phyloP scores from a whole-genome alignment of 148 eudicot species.

The Amaranthus palmeri region DNA sequence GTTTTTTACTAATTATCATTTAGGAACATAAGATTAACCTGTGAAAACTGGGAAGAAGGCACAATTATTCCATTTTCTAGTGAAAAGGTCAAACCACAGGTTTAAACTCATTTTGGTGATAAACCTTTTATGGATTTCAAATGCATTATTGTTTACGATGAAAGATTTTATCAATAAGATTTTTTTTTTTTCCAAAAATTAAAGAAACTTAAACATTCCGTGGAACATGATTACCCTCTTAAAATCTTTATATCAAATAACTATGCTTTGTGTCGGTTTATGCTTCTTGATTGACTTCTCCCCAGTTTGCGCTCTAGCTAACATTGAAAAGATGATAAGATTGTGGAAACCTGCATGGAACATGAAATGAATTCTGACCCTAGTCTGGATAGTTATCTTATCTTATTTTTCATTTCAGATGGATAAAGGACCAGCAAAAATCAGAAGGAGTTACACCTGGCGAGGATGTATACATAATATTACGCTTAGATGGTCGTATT shows the following conservation, averaged over 20 bases:
- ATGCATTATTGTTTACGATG: too few species aligned
- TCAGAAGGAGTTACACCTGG: conserved; percentile 91
- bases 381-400: neutral
- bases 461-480: conserved; percentile 86
- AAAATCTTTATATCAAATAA: too few species aligned
- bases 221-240: too few species aligned
- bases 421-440: conserved; percentile 90
- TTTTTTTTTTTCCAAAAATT: too few species aligned
- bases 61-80: too few species aligned
- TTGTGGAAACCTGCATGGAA: neutral
- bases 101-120: too few species aligned
- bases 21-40: neutral
- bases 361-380: neutral
- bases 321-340: neutral
- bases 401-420: conserved; percentile 35
- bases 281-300: neutral
- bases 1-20: neutral
- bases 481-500: conserved; percentile 95
- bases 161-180: too few species aligned
- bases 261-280: neutral
- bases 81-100: too few species aligned
- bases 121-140: too few species aligned
- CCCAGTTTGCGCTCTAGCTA: neutral
- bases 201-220: too few species aligned
- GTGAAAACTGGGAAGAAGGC: too few species aligned